Evolutionary conservation across 2,329 filamentous ascomycete genomes (phyloP), one percentile per base, ranked within the genome.

Genomic region (Monilinia aucupariae): DNA sequence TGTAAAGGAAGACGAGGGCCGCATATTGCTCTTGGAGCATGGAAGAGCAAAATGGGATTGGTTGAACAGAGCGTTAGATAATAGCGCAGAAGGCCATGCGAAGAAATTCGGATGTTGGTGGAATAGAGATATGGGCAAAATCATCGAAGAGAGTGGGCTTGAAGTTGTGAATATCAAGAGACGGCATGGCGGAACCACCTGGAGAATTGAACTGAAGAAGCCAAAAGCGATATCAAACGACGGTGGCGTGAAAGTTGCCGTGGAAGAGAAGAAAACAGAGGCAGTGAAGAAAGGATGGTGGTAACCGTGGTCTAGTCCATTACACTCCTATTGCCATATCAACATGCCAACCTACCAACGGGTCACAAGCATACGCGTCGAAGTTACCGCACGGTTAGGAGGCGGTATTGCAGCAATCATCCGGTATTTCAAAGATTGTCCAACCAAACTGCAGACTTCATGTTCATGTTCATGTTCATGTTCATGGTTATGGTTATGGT

Each of bases 31-130:
- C 55, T 74, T 88, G 10, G 85, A 87, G 74, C 85, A 87, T 75
- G 85, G 85, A 30, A 80, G 82, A 65, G 83, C 82, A 20, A 78
- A 74, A 70, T 85, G 78, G 73, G 76, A 77, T 7, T 75, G 82
- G 60, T 74, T 87, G 41, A 87, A 88, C 70, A 74, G 76, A 12
- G 68, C 82, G 22, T 74, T 88, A 39, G 85, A 88, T 74, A 76
- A 75, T 66, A 79, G 80, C 63, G 85, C 85, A 0, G 74, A 75
- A 20, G 74, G 75, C 27, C 85, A 87, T 69, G 86, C 85, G 64
- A 75, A 77, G 27, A 79, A 81, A 68, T 87, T 83, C 70, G 85
- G 85, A 3, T 88, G 85, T 75, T 87, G 85, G 85, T 87, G 84
- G 84, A 88, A 88, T 74, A 77, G 85, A 59, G 85, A 87, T 70